Conservation (phyloP, 768 basidiomycete genomes). For the Hericium coralloides region DNA sequence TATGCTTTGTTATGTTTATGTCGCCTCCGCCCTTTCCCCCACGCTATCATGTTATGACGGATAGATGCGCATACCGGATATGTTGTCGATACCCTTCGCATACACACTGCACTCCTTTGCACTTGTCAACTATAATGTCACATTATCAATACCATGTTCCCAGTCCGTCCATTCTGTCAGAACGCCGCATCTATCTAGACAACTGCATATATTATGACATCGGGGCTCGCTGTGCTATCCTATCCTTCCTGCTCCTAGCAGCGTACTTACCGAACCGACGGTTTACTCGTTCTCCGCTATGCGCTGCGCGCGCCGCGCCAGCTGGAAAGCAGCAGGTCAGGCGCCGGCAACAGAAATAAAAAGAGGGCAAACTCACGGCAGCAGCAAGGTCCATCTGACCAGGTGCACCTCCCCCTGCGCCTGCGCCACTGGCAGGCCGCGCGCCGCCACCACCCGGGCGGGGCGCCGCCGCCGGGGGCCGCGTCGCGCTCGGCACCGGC, state of each 20-base stretch:
- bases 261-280: no score
- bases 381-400: constrained; percentile 79
- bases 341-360: neutral
- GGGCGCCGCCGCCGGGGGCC: constrained; percentile 34
- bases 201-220: neutral
- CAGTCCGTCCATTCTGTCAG: neutral
- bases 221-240: neutral
- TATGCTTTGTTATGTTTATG: neutral
- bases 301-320: constrained; percentile 69
- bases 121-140: neutral
- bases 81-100: constrained; percentile 14
- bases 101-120: neutral
- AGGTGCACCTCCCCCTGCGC: constrained; percentile 34
- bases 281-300: neutral
- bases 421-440: constrained; percentile 30
- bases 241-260: no score
- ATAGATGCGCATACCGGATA: neutral
- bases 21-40: neutral
- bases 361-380: constrained; percentile 42
- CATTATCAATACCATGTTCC: neutral
- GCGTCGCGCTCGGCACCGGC: constrained; percentile 47
- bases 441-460: constrained; percentile 28
- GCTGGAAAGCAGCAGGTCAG: constrained; percentile 28
- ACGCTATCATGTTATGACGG: neutral
- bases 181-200: neutral